Evolutionary conservation across 495 filamentous ascomycete species (phyloP).

Genomic region (Evernia prunastri): DNA sequence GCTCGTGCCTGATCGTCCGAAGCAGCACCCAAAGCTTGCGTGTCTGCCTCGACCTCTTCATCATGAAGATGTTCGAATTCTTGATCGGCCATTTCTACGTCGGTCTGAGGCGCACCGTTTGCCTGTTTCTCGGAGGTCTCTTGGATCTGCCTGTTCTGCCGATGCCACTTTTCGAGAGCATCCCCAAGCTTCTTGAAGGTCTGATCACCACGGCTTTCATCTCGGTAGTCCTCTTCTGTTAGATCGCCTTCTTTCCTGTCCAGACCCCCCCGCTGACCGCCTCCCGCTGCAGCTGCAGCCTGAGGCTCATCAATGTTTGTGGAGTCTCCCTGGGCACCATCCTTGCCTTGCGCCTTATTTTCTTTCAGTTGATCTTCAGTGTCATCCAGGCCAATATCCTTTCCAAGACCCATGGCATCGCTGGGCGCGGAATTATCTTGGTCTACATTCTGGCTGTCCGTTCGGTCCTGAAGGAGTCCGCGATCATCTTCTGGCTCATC

Average conservation of each 20-base stretch:
- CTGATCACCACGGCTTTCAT: slow-evolving; percentile 28
- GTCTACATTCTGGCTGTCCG: slow-evolving; percentile 46
- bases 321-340: slow-evolving; percentile 24
- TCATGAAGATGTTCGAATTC: slow-evolving; percentile 90
- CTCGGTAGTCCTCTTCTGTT: background rate
- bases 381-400: slow-evolving; percentile 37
- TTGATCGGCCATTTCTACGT: slow-evolving; percentile 59
- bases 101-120: slow-evolving; percentile 41
- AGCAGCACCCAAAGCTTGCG: slow-evolving; percentile 85
- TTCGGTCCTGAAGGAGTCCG: slow-evolving; percentile 31
- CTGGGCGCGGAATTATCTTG: slow-evolving; percentile 63
- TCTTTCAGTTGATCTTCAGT: slow-evolving; percentile 33
- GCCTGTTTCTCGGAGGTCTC: slow-evolving; percentile 57
- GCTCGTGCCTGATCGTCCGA: slow-evolving; percentile 77
- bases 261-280: slow-evolving; percentile 2
- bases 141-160: slow-evolving; percentile 70
- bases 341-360: slow-evolving; percentile 44
- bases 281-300: slow-evolving; percentile 38
- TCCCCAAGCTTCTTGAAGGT: slow-evolving; percentile 92
- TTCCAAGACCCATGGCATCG: slow-evolving; percentile 48
- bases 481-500: slow-evolving; percentile 42
- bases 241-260: slow-evolving; percentile 3
- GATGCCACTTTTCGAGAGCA: slow-evolving; percentile 88
- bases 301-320: slow-evolving; percentile 40
- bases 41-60: slow-evolving; percentile 69